Evolutionary conservation across 176 grass and related monocot genomes (phyloP).

Genomic region (Bromus sterilis): DNA sequence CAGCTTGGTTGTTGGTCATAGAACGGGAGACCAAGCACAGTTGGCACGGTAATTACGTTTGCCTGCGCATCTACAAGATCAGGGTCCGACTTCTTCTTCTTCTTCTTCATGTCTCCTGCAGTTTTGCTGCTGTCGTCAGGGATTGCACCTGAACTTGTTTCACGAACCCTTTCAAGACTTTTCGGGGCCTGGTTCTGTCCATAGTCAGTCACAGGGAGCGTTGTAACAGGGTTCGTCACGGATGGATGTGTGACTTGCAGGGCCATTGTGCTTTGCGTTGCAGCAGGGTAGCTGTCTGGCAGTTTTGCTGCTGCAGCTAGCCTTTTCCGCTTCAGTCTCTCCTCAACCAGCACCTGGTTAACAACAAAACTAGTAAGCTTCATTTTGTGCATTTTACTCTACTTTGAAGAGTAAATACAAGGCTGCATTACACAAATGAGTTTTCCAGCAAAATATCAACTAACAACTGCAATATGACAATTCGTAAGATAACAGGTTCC

Average conservation of each 20-base stretch:
- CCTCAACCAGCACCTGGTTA: conserved; percentile 63
- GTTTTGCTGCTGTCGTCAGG: conserved; percentile 30
- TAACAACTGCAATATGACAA: neutral
- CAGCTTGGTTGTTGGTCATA: conserved; percentile 43
- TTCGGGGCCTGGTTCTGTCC: conserved; percentile 39
- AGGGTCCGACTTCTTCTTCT: conserved; percentile 53
- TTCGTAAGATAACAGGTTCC: neutral
- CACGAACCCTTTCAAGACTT: conserved; percentile 36
- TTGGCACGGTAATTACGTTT: conserved; percentile 22
- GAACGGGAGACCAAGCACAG: conserved; percentile 33
- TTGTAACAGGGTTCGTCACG: conserved; percentile 15
- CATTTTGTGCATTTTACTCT: neutral
- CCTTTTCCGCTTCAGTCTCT: conserved; percentile 83
- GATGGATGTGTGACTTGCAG: conserved; percentile 19
- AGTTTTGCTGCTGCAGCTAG: conserved; percentile 35
- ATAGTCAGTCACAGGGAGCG: conserved; percentile 37
- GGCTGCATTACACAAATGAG: neutral
- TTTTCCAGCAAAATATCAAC: neutral
- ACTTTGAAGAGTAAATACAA: neutral
- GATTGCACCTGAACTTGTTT: neutral
- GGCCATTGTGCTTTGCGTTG: conserved; percentile 28
- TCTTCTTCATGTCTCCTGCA: conserved; percentile 49
- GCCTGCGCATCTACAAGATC: conserved; percentile 36
- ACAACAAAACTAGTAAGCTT: neutral
- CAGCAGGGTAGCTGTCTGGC: conserved; percentile 34